phyloP scores from a whole-genome alignment of 2,329 filamentous ascomycete species.

The Blastomyces silverae region DNA sequence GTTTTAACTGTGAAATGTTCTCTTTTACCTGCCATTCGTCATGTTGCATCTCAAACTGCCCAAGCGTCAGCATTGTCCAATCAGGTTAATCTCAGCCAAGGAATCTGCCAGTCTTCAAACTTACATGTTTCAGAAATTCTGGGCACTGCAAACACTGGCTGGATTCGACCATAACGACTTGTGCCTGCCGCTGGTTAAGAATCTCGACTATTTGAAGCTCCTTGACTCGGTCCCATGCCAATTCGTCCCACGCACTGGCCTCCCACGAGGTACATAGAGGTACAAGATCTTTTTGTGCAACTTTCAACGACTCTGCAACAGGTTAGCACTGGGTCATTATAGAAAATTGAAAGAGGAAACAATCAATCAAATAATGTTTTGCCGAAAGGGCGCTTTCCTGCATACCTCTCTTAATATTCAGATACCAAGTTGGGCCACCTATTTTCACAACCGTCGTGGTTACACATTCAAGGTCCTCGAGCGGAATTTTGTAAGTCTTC shows the following conservation, averaged over 20 bases:
- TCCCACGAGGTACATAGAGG: constrained; percentile 68
- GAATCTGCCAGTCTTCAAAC: constrained; percentile 32
- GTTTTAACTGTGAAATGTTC: constrained; percentile 79
- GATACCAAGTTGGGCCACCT: constrained; percentile 42
- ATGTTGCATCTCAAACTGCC: constrained; percentile 85
- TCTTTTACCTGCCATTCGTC: constrained; percentile 96
- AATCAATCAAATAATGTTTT: not conserved
- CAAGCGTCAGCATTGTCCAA: constrained; percentile 23
- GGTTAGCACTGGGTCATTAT: constrained; percentile 7
- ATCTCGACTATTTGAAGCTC: constrained; percentile 75
- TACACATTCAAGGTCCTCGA: constrained; percentile 77
- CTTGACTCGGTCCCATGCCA: constrained; percentile 73
- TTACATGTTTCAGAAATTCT: constrained; percentile 78
- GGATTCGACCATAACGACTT: constrained; percentile 56
- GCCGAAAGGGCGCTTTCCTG: not conserved
- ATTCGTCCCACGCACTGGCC: constrained; percentile 70
- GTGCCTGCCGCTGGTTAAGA: constrained; percentile 61
- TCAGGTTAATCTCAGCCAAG: constrained; percentile 7
- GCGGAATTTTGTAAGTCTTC: constrained; percentile 61
- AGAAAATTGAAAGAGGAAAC: not conserved
- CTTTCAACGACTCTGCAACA: constrained; percentile 45
- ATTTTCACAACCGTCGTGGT: constrained; percentile 60
- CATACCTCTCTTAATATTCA: constrained; percentile 47
- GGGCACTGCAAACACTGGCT: constrained; percentile 64
- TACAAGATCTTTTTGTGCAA: constrained; percentile 62